phyloP scores from a whole-genome alignment of 108 stramenopile genomes.

The Mayamaea pseudoterrestris region DNA sequence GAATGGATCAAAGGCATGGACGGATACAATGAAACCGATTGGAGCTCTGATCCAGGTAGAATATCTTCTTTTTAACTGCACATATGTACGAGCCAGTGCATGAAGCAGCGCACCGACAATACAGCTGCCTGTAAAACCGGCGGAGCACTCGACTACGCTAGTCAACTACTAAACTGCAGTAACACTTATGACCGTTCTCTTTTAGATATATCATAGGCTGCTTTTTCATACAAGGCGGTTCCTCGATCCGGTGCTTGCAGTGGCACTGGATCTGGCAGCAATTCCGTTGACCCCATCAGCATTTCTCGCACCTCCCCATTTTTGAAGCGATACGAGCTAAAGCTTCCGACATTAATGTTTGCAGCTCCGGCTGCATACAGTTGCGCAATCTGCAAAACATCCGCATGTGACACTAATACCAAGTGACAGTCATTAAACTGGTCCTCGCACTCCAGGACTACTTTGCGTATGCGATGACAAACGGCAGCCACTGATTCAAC shows the following conservation, averaged over 20 bases:
- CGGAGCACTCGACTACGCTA: too few relatives aligned
- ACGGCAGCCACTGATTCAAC: constrained; percentile 79
- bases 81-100: not conserved
- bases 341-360: constrained; percentile 53
- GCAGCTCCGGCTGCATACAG: constrained; percentile 50
- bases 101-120: not conserved
- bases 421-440: constrained; percentile 37
- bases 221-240: too few relatives aligned
- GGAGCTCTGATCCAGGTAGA: not conserved
- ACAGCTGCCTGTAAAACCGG: too few relatives aligned
- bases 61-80: not conserved
- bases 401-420: constrained; percentile 69
- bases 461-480: constrained; percentile 46
- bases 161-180: too few relatives aligned
- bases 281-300: too few relatives aligned
- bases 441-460: constrained; percentile 29
- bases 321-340: constrained; percentile 67
- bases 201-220: too few relatives aligned
- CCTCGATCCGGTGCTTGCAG: too few relatives aligned
- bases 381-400: constrained; percentile 76
- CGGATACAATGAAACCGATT: not conserved
- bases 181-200: too few relatives aligned
- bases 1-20: not conserved
- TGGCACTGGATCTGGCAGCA: too few relatives aligned
- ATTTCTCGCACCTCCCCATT: constrained; percentile 72